phyloP scores from a whole-genome alignment of 2,329 filamentous ascomycete genomes.

The Penicillium sp. region DNA sequence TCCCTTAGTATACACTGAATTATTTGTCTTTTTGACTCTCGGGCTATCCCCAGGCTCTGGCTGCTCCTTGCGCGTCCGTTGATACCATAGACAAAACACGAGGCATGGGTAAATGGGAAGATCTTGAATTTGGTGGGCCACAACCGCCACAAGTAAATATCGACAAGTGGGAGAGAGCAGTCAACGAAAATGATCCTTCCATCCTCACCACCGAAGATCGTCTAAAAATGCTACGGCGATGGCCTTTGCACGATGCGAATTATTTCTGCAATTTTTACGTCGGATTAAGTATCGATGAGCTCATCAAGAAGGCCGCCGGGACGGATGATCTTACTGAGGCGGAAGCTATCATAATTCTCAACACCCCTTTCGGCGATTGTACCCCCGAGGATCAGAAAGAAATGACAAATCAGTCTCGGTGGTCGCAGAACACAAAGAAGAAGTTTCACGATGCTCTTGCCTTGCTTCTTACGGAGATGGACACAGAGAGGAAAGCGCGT shows the following conservation, averaged over 20 bases:
- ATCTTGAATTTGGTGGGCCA: neutral
- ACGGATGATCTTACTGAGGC: neutral
- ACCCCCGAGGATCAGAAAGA: neutral
- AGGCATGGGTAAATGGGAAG: neutral
- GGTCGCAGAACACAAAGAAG: neutral
- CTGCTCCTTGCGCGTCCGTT: neutral
- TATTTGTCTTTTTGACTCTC: neutral
- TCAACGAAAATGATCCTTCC: neutral
- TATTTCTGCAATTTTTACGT: neutral
- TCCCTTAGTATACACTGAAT: neutral
- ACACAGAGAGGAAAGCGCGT: neutral
- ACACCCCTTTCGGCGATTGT: neutral
- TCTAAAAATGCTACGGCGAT: neutral
- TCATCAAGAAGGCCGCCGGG: neutral
- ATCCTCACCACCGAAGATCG: neutral
- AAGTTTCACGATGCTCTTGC: neutral
- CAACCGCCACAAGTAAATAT: neutral
- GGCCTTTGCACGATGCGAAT: neutral
- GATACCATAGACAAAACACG: neutral
- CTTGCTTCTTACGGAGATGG: neutral
- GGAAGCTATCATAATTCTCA: neutral
- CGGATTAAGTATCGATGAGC: neutral
- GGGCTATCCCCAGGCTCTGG: neutral
- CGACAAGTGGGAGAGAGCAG: neutral
- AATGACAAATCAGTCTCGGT: neutral